Evolutionary conservation across 164 flowering plant genomes (phyloP).

Genomic region (Litsea cubeba): DNA sequence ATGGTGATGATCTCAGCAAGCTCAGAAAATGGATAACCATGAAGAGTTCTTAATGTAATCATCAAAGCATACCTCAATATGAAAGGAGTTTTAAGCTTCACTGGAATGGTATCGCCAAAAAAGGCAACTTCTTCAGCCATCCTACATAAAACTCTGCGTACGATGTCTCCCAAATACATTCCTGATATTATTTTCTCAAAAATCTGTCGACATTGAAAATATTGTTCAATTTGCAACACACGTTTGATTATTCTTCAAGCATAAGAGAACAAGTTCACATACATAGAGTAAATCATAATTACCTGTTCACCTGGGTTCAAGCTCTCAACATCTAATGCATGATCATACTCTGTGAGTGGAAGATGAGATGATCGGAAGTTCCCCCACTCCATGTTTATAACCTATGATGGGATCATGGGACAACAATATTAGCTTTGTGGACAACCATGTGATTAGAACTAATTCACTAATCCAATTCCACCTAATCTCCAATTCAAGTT

Average conservation of each 20-base stretch:
- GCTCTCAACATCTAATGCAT: constrained; percentile 69
- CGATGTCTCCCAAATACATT: constrained; percentile 93
- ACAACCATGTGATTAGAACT: neutral
- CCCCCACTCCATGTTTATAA: constrained; percentile 99
- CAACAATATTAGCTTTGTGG: neutral
- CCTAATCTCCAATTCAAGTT: neutral
- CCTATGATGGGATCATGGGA: constrained; percentile 41
- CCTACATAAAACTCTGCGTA: constrained; percentile 62
- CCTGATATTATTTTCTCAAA: constrained; percentile 96
- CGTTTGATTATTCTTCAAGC: neutral
- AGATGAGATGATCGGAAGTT: constrained; percentile 86
- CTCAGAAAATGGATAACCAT: too few relatives aligned
- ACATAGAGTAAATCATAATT: neutral
- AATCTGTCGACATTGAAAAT: constrained; percentile 43
- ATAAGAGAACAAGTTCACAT: neutral
- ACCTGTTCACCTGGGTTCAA: constrained; percentile 94
- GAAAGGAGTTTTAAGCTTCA: constrained; percentile 61
- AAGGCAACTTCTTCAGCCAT: constrained; percentile 93
- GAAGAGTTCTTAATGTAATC: neutral
- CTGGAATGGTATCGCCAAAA: constrained; percentile 83
- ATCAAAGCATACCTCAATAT: constrained; percentile 47
- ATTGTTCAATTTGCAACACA: neutral
- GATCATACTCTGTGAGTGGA: constrained; percentile 87
- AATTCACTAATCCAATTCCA: neutral
- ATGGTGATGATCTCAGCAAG: too few relatives aligned